Evolutionary conservation across 2,329 filamentous ascomycete genomes (phyloP).

Genomic region (Talaromyces albobiverticillius): DNA sequence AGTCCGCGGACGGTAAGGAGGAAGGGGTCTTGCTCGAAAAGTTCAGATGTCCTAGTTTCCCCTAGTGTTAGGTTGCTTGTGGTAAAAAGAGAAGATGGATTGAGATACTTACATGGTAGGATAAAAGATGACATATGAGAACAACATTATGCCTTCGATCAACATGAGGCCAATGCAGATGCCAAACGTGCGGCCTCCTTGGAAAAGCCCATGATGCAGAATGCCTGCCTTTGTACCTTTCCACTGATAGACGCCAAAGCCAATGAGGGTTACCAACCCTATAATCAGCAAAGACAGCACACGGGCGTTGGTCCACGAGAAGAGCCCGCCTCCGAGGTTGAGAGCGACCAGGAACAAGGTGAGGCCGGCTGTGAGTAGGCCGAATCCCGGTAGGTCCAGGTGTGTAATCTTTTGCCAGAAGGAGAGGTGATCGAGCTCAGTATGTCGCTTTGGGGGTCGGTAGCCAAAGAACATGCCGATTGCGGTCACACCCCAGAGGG

Average conservation of each 20-base stretch:
- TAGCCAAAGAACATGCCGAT: slow-evolving; percentile 2
- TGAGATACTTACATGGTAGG: slow-evolving; percentile 1
- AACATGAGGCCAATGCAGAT: slow-evolving; percentile 1
- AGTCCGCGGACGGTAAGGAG: neutral
- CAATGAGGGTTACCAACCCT: neutral
- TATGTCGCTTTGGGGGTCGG: slow-evolving; percentile 6
- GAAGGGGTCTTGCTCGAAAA: slow-evolving; percentile 1
- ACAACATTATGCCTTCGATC: slow-evolving; percentile 4
- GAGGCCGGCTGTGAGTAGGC: neutral
- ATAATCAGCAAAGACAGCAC: neutral
- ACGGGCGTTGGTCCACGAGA: neutral
- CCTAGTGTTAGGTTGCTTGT: neutral
- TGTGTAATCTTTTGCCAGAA: neutral
- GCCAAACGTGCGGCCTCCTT: neutral
- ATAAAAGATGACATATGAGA: slow-evolving; percentile 1
- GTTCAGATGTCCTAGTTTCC: neutral
- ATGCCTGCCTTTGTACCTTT: slow-evolving; percentile 1
- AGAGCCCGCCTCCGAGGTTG: slow-evolving; percentile 2
- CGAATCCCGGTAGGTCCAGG: neutral
- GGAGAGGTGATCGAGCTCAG: neutral
- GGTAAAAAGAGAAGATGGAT: neutral
- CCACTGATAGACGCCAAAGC: slow-evolving; percentile 8
- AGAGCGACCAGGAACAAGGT: neutral
- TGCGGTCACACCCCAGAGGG: slow-evolving; percentile 3
- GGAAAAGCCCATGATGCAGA: slow-evolving; percentile 4